These are phyloP conservation scores for Globisporangium mamillatum DNA, from an alignment of 352 stramenopile species.

Conservation along the genomic window DNA sequence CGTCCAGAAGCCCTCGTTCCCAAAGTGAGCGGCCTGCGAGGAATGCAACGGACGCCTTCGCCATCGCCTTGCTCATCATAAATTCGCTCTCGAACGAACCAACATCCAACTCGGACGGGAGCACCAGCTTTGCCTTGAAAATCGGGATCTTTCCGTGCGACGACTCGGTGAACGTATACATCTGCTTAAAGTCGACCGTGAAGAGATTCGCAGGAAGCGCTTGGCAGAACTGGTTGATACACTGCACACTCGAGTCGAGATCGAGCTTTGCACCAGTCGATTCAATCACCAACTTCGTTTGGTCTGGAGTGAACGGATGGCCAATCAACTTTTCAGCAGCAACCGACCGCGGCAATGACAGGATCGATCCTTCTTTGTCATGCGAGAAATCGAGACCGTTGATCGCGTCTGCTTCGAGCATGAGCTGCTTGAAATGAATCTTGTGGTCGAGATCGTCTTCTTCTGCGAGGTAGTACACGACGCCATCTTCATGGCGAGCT, in stretches of 20 bases:
- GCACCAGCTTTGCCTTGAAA: constrained; percentile 47
- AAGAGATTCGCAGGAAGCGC: constrained; percentile 54
- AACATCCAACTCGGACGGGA: constrained; percentile 55
- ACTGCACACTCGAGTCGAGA: constrained; percentile 67
- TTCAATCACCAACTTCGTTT: constrained; percentile 38
- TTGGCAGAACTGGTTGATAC: constrained; percentile 81
- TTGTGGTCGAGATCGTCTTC: constrained; percentile 42
- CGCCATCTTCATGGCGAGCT: constrained; percentile 68
- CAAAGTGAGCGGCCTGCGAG: constrained; percentile 53
- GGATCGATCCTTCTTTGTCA: constrained; percentile 61
- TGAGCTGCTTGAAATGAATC: constrained; percentile 46
- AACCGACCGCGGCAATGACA: constrained; percentile 54
- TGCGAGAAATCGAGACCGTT: constrained; percentile 56
- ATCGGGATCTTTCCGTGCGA: constrained; percentile 31
- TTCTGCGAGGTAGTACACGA: constrained; percentile 74
- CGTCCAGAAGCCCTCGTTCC: constrained; percentile 49
- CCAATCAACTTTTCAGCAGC: constrained; percentile 37
- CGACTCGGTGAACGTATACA: constrained; percentile 48
- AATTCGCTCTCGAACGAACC: constrained; percentile 41
- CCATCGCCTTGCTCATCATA: constrained; percentile 52
- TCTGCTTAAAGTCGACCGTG: constrained; percentile 46
- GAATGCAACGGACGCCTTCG: constrained; percentile 59
- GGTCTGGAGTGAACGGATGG: constrained; percentile 21
- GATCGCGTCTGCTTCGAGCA: constrained; percentile 47
- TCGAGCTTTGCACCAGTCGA: constrained; percentile 65